These are phyloP conservation scores for Paraconiothyrium sp. DNA, from an alignment of 2,329 filamentous ascomycete species.

Conservation along the genomic window DNA sequence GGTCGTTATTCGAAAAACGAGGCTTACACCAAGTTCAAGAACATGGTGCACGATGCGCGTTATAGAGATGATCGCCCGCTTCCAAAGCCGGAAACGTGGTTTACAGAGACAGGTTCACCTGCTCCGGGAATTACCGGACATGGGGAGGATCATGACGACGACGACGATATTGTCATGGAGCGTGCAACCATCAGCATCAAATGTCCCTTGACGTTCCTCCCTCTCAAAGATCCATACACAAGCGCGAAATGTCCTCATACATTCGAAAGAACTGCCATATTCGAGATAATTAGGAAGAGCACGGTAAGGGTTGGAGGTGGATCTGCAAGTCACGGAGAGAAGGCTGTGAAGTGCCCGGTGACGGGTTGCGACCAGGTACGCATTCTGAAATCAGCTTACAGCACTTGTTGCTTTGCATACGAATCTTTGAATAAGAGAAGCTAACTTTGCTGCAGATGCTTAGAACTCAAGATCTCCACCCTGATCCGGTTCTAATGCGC, in stretches of 20 bases:
- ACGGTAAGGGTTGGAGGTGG: constrained; percentile 24
- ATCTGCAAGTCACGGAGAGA: constrained; percentile 30
- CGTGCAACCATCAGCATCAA: constrained; percentile 71
- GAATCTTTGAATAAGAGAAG: background rate
- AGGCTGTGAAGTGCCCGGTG: constrained; percentile 68
- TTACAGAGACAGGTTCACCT: constrained; percentile 60
- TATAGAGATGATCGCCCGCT: constrained; percentile 64
- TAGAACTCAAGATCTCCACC: constrained; percentile 37
- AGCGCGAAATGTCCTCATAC: constrained; percentile 75
- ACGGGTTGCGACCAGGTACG: constrained; percentile 67
- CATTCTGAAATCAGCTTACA: background rate
- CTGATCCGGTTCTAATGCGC: constrained; percentile 45
- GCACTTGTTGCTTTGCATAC: background rate
- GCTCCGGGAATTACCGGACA: constrained; percentile 52
- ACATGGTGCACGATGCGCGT: constrained; percentile 68
- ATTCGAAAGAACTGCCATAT: constrained; percentile 73
- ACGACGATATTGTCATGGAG: constrained; percentile 75
- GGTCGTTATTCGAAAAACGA: constrained; percentile 67
- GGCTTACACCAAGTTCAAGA: constrained; percentile 69
- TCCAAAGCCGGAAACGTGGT: constrained; percentile 70
- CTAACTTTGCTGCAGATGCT: constrained; percentile 38
- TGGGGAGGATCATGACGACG: constrained; percentile 61
- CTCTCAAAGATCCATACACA: constrained; percentile 73
- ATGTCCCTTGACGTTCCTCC: constrained; percentile 73
- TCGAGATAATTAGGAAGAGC: constrained; percentile 59